Evolutionary conservation across 441 rosid species (phyloP).

Genomic region (Croton setiger): DNA sequence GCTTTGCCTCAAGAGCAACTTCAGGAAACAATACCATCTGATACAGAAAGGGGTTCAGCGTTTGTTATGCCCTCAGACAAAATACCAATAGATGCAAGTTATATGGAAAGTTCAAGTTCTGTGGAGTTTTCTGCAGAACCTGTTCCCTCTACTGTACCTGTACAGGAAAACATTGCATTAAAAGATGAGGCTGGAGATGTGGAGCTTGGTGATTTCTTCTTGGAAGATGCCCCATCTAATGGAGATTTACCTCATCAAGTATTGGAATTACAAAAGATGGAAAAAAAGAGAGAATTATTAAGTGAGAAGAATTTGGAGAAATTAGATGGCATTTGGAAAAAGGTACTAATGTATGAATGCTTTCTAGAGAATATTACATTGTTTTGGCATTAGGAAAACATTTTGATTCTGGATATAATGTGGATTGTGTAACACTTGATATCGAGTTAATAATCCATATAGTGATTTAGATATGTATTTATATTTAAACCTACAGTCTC

Average conservation of each 20-base stretch:
- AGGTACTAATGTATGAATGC: slow-evolving; percentile 45
- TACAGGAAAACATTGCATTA: slow-evolving; percentile 26
- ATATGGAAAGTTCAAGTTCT: slow-evolving; percentile 31
- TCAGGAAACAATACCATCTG: slow-evolving; percentile 22
- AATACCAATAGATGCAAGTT: slow-evolving; percentile 24
- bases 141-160: slow-evolving; percentile 26
- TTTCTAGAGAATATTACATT: slow-evolving; percentile 1
- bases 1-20: slow-evolving; percentile 26
- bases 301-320: slow-evolving; percentile 63
- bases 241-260: slow-evolving; percentile 50
- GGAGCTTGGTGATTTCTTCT: slow-evolving; percentile 70
- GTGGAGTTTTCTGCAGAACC: slow-evolving; percentile 31
- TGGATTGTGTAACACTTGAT: not conserved
- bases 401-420: slow-evolving; percentile 4
- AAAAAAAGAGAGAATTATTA: slow-evolving; percentile 53
- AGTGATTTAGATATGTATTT: not conserved
- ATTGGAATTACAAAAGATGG: slow-evolving; percentile 61
- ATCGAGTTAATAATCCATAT: not conserved
- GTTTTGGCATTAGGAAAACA: not conserved
- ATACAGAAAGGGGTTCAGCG: slow-evolving; percentile 25
- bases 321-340: slow-evolving; percentile 90
- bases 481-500: not conserved
- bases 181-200: slow-evolving; percentile 47
- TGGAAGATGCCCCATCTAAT: slow-evolving; percentile 43
- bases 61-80: slow-evolving; percentile 27